A percentile compares a stretch with the other conserved stretches of the same genome.
Evolutionary conservation across 108 stramenopile genomes (phyloP).

Genomic region (Bacterosira constricta): DNA sequence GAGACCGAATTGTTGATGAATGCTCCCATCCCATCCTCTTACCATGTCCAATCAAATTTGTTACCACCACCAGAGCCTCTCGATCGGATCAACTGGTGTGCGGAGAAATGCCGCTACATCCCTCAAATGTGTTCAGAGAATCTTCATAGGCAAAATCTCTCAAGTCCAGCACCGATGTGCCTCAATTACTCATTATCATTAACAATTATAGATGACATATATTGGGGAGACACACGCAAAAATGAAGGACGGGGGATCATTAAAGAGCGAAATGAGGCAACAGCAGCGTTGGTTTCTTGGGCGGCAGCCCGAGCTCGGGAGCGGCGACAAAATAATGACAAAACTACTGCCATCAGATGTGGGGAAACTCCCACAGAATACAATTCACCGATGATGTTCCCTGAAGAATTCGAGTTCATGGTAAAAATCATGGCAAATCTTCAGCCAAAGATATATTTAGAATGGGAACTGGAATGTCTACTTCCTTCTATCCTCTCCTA

Average conservation of each 20-base stretch:
- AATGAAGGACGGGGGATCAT: background rate
- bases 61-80: conserved; percentile 11
- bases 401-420: conserved; percentile 29
- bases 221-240: background rate
- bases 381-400: conserved; percentile 18
- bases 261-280: background rate
- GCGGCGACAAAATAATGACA: too few relatives aligned
- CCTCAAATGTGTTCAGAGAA: conserved; percentile 15
- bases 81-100: conserved; percentile 16
- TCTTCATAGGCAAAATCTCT: background rate
- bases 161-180: conserved; percentile 16
- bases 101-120: conserved; percentile 26
- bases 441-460: conserved; percentile 11
- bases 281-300: background rate
- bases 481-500: conserved; percentile 30
- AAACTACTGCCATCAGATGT: background rate
- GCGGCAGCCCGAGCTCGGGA: background rate
- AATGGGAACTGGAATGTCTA: conserved; percentile 28
- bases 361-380: conserved; percentile 8
- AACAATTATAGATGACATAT: conserved; percentile 10
- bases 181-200: conserved; percentile 16
- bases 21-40: too few relatives aligned
- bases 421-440: conserved; percentile 15
- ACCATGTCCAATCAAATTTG: too few relatives aligned
- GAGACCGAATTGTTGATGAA: too few relatives aligned